These are phyloP conservation scores for Sedum album DNA, from an alignment of 164 flowering plant genomes.

Conservation along the genomic window DNA sequence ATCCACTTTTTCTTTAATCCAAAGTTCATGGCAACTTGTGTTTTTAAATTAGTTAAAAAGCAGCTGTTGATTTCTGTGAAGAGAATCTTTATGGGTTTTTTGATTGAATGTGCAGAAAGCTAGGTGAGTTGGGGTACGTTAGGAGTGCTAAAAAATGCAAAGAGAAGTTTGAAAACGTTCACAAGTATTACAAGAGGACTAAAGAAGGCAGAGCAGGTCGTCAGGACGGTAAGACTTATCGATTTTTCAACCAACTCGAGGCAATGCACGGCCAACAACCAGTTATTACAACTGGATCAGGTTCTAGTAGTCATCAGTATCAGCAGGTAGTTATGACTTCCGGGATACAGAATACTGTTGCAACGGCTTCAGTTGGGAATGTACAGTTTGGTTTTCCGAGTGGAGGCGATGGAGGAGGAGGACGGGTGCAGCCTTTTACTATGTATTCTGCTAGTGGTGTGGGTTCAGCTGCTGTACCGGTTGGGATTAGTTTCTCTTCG, in stretches of 20 bases:
- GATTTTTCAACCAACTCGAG: constrained; percentile 52
- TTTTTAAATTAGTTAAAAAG: too few species aligned
- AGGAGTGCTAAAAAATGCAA: constrained; percentile 64
- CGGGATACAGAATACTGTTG: constrained; percentile 6
- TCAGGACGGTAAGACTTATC: constrained; percentile 61
- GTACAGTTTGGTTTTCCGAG: constrained; percentile 11
- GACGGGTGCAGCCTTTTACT: not conserved
- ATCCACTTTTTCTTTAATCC: not conserved
- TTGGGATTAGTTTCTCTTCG: constrained; percentile 43
- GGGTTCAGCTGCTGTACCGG: not conserved
- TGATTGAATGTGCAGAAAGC: constrained; percentile 29
- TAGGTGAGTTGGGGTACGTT: constrained; percentile 46
- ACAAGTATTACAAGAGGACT: constrained; percentile 65
- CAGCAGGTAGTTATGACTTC: not conserved
- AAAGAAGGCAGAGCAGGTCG: constrained; percentile 63
- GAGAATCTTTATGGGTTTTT: too few species aligned
- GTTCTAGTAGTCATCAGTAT: not conserved
- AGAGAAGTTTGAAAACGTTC: constrained; percentile 69
- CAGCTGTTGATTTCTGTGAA: too few species aligned
- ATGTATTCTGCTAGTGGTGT: not conserved
- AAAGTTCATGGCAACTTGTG: too few species aligned
- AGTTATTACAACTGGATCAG: constrained; percentile 6
- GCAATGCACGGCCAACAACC: constrained; percentile 33
- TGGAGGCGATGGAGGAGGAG: not conserved
- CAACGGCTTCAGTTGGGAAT: constrained; percentile 7